Base-by-base conservation (phyloP, 2,329 filamentous ascomycete species). In the Colletotrichum abscissum region DNA sequence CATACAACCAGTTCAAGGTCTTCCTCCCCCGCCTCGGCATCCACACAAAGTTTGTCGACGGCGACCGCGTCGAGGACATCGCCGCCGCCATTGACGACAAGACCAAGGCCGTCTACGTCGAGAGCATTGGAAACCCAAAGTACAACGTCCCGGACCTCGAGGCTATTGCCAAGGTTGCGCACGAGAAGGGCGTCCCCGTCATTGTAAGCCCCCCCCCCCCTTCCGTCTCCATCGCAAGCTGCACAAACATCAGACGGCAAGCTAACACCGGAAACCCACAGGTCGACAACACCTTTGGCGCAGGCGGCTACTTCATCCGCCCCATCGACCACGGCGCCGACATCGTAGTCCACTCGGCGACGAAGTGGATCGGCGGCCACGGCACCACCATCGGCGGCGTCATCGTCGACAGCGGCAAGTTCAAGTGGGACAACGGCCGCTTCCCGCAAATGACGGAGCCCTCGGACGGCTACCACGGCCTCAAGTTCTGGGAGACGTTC, bases 1-100 rank as follows among this genome's bases (percentile, higher is more conserved):
- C 96, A 19, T 98, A 98, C 88, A 98, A 98, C 86, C 96, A 98
- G 86, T 91, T 98, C 86, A 98, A 98, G 86, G 95, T 98, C 58
- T 89, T 95, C 77, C 88, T 98, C 69, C 93, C 95, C 7, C 91
- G 95, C n/a, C 85, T 98, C 58, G 96, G 96, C 74, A 95, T 98
- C 80, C 87, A 87, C 55, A 97, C 95, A 80, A 97, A 95, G 86
- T 98, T 98, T 78, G 89, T 98, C 79, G 88, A 92, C 68, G 94
- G 94, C 57, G 95, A 98, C 83, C 91, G 91, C 72, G 86, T 94
- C 16, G 92, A 92, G 77, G 94, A 95, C 78, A 93, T 98, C 79
- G 92, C 90, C 49, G 91, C 91, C 59, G 91, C 92, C 67, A 98
- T 98, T 80, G 95, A 98, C 81, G 94, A 97, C 77, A 94, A 92